Conservation (phyloP, 2,329 filamentous ascomycete genomes). For the Daldinia sp. region DNA sequence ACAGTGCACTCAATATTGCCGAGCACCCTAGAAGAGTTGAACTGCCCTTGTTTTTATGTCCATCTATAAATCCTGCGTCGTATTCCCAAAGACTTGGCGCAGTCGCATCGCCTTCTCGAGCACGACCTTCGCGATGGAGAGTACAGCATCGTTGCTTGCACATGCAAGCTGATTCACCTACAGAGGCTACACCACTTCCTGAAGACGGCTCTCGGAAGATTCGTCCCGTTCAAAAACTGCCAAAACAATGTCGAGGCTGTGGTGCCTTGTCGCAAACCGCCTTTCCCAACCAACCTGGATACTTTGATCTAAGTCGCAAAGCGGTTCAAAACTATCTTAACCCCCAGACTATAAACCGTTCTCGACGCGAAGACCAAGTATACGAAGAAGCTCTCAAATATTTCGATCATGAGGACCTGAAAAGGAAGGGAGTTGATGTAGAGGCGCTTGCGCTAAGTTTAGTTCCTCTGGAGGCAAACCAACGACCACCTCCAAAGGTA, state of each 20-base stretch:
- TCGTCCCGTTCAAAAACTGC: slow-evolving; percentile 55
- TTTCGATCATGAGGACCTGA: slow-evolving; percentile 57
- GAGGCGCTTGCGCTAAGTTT: slow-evolving; percentile 53
- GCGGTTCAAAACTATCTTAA: slow-evolving; percentile 63
- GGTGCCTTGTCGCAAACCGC: slow-evolving; percentile 72
- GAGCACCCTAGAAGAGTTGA: slow-evolving; percentile 55
- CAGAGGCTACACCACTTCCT: slow-evolving; percentile 9
- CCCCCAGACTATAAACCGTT: slow-evolving; percentile 43
- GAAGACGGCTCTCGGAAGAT: slow-evolving; percentile 1
- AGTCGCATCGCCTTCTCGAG: slow-evolving; percentile 28
- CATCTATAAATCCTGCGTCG: slow-evolving; percentile 55
- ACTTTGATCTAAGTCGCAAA: slow-evolving; percentile 65
- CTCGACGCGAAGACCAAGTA: slow-evolving; percentile 59
- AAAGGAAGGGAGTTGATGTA: slow-evolving; percentile 61
- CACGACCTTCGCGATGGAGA: slow-evolving; percentile 43
- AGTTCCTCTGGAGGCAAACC: slow-evolving; percentile 34
- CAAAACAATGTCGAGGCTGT: slow-evolving; percentile 72
- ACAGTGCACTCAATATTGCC: slow-evolving; percentile 57
- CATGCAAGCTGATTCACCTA: slow-evolving; percentile 40
- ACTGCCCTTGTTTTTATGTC: slow-evolving; percentile 63
- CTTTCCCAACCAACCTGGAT: slow-evolving; percentile 65
- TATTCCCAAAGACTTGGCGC: slow-evolving; percentile 48
- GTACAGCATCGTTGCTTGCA: slow-evolving; percentile 49
- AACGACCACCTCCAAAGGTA: slow-evolving; percentile 50
- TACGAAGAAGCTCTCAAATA: slow-evolving; percentile 60